Base-by-base conservation (phyloP, 208 protist species). In the Crithidia expoeki region DNA sequence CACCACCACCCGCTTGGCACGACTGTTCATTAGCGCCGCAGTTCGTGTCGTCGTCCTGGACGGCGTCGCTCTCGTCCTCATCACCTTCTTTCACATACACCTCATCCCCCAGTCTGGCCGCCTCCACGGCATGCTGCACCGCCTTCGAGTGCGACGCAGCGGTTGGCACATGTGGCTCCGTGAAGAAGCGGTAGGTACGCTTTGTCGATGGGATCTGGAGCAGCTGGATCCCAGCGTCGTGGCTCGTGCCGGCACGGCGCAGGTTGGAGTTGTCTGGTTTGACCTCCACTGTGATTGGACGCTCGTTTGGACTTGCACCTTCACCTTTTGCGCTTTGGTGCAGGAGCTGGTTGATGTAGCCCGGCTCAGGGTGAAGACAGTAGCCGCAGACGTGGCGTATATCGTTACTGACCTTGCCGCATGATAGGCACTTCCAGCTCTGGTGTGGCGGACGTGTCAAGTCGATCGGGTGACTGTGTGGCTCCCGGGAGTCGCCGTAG, bases 361-460 rank as follows among this genome's bases (percentile, higher is more conserved):
- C 66, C 16, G 76, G 77, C 76, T 89, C 80, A 2, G 73, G 68
- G 2, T 44, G 27, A 9, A 92, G 72, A 49, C 86, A 92, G 51
- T 36, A 51, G 6, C 65, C 83, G 51, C 86, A 92, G 28, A 92
- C 73, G 36, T 74, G 61, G 2, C 86, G 86, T 23, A 85, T 81
- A 30, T 92, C 86, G 32, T 25, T 59, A 32, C 74, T 83, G 14
- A 33, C 56, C 23, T 69, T 40, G 4, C 68, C 51, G 58, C 86
- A 92, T 5, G 49, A 21, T 11, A 56, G 38, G 63, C 86, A 92
- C 33, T 44, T 75, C 74, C 78, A 92, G 19, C 38, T 53, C n/a
- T 69, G 55, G 25, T 66, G 32, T 11, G 57, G 40, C 6, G 72
- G 79, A 2, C 84, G 74, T 0, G 65, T 79, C 27, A 87, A 73